Base-by-base conservation (phyloP, 345 rosid species). In the Conringia planisiliqua region DNA sequence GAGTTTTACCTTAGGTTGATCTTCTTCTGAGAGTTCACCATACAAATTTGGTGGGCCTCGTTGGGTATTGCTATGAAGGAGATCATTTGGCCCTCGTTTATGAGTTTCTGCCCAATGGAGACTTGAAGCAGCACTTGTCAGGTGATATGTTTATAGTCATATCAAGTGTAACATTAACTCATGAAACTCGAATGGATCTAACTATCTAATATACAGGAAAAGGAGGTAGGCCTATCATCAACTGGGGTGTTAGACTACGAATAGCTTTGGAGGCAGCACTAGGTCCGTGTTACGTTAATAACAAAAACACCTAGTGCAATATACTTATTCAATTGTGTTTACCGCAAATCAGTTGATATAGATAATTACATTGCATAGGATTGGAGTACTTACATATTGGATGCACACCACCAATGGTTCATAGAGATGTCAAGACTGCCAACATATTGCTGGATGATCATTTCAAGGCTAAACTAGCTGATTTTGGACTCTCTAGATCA, bases 21-120 rank as follows among this genome's bases (percentile, higher is more conserved):
- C 79, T 71, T 43, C 76, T 86, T 50, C 62, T 74, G 18, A 78
- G 77, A 75, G 82, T 83, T 27, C 86, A 86, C 66, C 89, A 86
- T 35, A 78, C 69, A 66, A 86, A 83, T 58, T 69, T 86, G 74
- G 82, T 73, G 22, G 73, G 74, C 4, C 72, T 85, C 1, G 55
- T 82, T 1, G 87, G 89, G 2, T 86, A 80, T 58, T 86, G 84
- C 66, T 18, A 80, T 59, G 85, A 85, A 18, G 81, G 54, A 33
- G 55, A 52, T 18, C 47, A 76, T 39, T 56, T 77, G 46, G 85
- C 68, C 24, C 78, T 85, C 22, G 17, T 85, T 54, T 83, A 86
- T 14, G 87, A 80, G 62, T 80, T 78, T 73, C 61, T 86, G 70
- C 77, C 81, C 3, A 66, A 57, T n/a, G 88, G 88, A 55, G 70